Base-by-base conservation (phyloP, 129 eudicot genomes). In the Oenanthe sinensis region DNA sequence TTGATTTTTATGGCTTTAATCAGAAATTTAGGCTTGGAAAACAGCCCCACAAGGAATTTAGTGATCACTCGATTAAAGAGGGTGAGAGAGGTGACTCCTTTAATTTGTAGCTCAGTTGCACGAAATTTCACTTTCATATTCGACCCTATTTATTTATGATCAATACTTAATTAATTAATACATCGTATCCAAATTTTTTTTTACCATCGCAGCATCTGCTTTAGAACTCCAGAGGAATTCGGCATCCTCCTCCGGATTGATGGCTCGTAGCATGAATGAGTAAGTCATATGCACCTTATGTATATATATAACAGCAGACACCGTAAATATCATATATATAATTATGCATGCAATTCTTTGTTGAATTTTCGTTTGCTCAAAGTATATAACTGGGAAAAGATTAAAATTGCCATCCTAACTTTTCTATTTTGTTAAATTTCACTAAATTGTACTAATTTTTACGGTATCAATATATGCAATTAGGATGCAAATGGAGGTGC, bases 401-500 rank as follows among this genome's bases (percentile, higher is more conserved):
- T n/a, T n/a, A n/a, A n/a, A n/a, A n/a, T n/a, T n/a, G n/a, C n/a
- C n/a, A n/a, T n/a, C n/a, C n/a, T n/a, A n/a, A n/a, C n/a, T n/a
- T n/a, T n/a, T 22, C 6, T 2, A 15, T 58, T 58, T 11, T 22
- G 67, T 55, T 20, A 58, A 7, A 20, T 58, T 58, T 20, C 3
- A 52, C 54, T 55, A n/a, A 46, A 28, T 72, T 77, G 72, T 54
- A 80, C 79, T 82, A 81, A 86, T 42, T 67, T 62, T 75, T 81
- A 85, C 65, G 62, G 79, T 14, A 81, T 77, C 82, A 82, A 84
- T n/a, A n/a, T n/a, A n/a, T 88, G 88, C 82, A 79, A 86, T 80
- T 80, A 90, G 96, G 90, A 90, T 95, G 96, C 99, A 95, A 81
- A 92, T 92, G 91, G 99, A 95, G 85, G 99, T 95, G 74, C 93